phyloP scores from a whole-genome alignment of 768 basidiomycete genomes.

The Sutorius australiensis region DNA sequence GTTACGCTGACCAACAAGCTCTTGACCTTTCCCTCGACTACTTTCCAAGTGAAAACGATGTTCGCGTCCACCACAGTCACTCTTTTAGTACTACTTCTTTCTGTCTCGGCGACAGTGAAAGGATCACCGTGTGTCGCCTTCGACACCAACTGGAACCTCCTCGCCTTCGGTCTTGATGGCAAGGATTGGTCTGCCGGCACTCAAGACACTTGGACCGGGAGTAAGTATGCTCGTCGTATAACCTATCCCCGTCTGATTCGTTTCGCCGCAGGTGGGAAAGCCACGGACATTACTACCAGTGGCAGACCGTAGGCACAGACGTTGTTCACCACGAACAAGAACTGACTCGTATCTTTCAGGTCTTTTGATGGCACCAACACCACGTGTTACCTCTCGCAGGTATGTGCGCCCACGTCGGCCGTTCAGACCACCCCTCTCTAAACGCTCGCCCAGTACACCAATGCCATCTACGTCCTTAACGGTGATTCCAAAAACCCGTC shows the following conservation, averaged over 20 bases:
- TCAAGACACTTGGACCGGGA: constrained; percentile 63
- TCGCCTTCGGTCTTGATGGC: constrained; percentile 78
- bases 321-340: not conserved
- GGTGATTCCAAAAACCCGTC: constrained; percentile 69
- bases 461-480: constrained; percentile 81
- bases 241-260: not conserved
- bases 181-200: constrained; percentile 82
- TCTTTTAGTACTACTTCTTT: constrained; percentile 53
- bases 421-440: not conserved
- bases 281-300: constrained; percentile 64
- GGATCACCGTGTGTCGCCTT: constrained; percentile 70
- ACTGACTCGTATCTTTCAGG: constrained; percentile 31
- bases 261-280: constrained; percentile 28
- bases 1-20: too few species aligned
- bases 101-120: constrained; percentile 31
- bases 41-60: constrained; percentile 26
- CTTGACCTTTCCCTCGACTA: not conserved
- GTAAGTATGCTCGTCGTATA: constrained; percentile 26
- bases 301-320: constrained; percentile 67
- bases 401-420: constrained; percentile 21
- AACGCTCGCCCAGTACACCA: constrained; percentile 56
- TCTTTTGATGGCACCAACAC: constrained; percentile 62
- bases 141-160: constrained; percentile 77
- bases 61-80: constrained; percentile 44
- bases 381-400: constrained; percentile 73